Conservation (phyloP, 129 eudicot species). For the Sambucus nigra region DNA sequence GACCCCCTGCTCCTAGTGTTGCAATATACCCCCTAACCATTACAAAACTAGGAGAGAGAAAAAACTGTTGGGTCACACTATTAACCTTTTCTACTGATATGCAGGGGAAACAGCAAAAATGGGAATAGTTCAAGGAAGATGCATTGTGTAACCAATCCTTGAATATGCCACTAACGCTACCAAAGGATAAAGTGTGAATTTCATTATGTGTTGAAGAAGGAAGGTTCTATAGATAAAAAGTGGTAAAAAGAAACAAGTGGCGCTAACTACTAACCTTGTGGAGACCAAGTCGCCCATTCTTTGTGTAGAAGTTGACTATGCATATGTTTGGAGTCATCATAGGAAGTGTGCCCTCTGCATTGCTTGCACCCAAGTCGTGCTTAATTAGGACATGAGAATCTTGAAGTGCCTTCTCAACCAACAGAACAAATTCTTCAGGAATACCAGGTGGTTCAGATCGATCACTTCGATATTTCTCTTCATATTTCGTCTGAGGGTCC, state of each 20-base stretch:
- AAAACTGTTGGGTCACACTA: too few relatives aligned
- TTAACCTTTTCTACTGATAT: too few relatives aligned
- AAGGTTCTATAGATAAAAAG: too few relatives aligned
- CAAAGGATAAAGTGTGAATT: background rate
- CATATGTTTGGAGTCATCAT: constrained; percentile 45
- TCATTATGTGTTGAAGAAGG: too few relatives aligned
- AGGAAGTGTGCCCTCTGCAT: constrained; percentile 29
- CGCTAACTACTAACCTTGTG: constrained; percentile 41
- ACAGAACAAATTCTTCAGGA: constrained; percentile 22
- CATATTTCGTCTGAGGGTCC: constrained; percentile 40
- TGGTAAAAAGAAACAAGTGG: background rate
- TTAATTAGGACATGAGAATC: constrained; percentile 23
- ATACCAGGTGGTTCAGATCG: constrained; percentile 28
- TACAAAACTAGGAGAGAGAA: too few relatives aligned
- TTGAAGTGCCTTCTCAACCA: constrained; percentile 25
- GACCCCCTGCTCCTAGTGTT: too few relatives aligned
- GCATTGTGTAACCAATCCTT: too few relatives aligned
- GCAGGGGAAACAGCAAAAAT: too few relatives aligned
- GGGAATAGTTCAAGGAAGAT: too few relatives aligned
- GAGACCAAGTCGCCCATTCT: constrained; percentile 39
- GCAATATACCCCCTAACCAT: too few relatives aligned
- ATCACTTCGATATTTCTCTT: constrained; percentile 14
- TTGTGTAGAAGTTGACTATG: constrained; percentile 43
- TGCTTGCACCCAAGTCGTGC: background rate
- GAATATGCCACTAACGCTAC: background rate